phyloP scores from a whole-genome alignment of 106 monocot species.

The Dendrobium catenatum region DNA sequence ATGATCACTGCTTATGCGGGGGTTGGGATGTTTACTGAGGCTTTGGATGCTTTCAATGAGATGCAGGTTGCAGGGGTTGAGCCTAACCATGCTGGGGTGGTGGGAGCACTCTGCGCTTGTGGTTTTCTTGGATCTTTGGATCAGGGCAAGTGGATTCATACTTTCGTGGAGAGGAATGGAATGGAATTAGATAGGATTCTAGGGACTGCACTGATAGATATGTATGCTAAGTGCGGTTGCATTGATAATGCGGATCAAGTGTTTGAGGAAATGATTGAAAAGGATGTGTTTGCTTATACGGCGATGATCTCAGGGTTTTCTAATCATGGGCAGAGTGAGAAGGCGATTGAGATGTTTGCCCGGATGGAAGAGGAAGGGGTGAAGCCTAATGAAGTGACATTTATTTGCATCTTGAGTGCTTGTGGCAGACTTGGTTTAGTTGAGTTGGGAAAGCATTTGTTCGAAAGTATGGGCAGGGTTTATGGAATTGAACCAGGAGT shows the following conservation, averaged over 20 bases:
- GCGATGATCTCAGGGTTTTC: conserved; percentile 82
- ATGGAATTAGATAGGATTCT: conserved; percentile 35
- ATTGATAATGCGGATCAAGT: conserved; percentile 34
- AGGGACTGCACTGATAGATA: conserved; percentile 55
- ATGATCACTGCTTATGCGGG: conserved; percentile 42
- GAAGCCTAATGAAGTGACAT: conserved; percentile 71
- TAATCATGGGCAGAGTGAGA: conserved; percentile 40
- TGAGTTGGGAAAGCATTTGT: conserved; percentile 36
- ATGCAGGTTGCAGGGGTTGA: conserved; percentile 32
- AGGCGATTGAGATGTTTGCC: conserved; percentile 47
- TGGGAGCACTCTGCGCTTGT: conserved; percentile 41
- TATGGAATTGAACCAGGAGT: conserved; percentile 55
- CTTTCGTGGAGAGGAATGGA: conserved; percentile 16
- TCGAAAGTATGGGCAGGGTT: conserved; percentile 37
- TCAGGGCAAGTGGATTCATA: conserved; percentile 57
- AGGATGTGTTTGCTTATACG: conserved; percentile 79
- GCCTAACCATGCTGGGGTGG: conserved; percentile 48
- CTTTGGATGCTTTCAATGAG: conserved; percentile 37
- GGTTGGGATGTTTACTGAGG: conserved; percentile 32
- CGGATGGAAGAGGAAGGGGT: conserved; percentile 57
- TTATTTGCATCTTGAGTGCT: conserved; percentile 66
- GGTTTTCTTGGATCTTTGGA: conserved; percentile 49
- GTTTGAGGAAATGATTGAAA: conserved; percentile 43
- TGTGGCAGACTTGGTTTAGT: conserved; percentile 62
- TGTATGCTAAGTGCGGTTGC: conserved; percentile 60